These are phyloP conservation scores for Syzygium aromaticum DNA, from an alignment of 345 rosid genomes.

Conservation along the genomic window DNA sequence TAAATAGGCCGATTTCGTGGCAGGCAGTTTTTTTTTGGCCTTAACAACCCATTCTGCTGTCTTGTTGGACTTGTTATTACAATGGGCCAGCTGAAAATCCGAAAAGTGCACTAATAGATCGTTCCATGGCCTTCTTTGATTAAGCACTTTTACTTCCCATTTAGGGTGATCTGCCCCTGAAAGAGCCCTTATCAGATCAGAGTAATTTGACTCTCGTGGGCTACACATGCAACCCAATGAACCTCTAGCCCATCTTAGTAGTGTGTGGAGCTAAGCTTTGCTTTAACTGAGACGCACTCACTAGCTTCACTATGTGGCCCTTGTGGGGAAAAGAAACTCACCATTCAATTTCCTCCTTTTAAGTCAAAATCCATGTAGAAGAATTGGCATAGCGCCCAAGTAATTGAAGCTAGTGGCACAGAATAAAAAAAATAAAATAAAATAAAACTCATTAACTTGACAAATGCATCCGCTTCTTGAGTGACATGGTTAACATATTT, in stretches of 20 bases:
- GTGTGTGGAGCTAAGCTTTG: background rate
- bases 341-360: background rate
- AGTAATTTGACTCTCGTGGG: background rate
- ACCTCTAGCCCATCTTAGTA: background rate
- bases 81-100: background rate
- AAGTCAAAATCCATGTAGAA: background rate
- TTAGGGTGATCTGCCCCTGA: background rate
- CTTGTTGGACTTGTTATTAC: background rate
- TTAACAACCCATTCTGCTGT: background rate
- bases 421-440: background rate
- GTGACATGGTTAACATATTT: too few species aligned
- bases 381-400: background rate
- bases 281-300: background rate
- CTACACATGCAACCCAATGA: background rate
- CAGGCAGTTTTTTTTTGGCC: rapidly evolving
- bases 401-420: background rate
- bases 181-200: rapidly evolving
- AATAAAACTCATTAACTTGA: background rate
- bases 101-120: background rate
- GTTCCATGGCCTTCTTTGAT: background rate
- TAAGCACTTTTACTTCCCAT: background rate
- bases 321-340: background rate
- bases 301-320: background rate
- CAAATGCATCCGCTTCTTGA: background rate
- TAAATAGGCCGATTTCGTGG: background rate